Base-by-base conservation (phyloP, 805 yeast species). In the Lachancea meyersii region DNA sequence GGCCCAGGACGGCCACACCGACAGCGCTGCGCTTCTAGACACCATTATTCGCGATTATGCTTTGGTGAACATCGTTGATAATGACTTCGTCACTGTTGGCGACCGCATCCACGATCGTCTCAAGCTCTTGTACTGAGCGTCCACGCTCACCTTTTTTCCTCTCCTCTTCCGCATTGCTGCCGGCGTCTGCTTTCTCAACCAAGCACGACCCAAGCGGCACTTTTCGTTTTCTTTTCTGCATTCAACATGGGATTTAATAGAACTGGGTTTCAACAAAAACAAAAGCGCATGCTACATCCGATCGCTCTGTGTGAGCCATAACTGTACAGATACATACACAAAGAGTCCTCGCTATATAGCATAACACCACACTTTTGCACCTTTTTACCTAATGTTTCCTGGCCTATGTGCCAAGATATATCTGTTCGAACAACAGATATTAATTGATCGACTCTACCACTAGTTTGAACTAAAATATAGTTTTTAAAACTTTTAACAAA, bases 61-160 rank as follows among this genome's bases (percentile, higher is more conserved):
- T 31, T 73, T 91, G 55, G 82, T 91, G 53, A 89, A 89, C 64
- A 76, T 91, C 55, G 97, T 91, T 45, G 94, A 89, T 67, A 91
- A 91, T 61, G 88, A 89, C 58, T 91, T 60, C 48, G 70, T 77
- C 35, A 75, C 77, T 40, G 47, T 52, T 3, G 73, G 77, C 49
- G 71, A 73, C 35, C 72, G 75, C 46, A 80, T 83, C 49, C 81
- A 80, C 60, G 52, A 64, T 9, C 63, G 82, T 46, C 73, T 83
- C 32, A 48, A 38, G 28, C 32, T 28, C 4, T 40, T 55, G 28
- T 53, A 41, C 43, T 42, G 38, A 39, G 27, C 24, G 31, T n/a
- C 31, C 6, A 23, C 26, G 6, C 26, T 10, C 10, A 23, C 26
- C 10, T 23, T 23, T 23, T 23, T 23, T 23, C 10, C 26, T 23